Percentiles rank a stretch among this genome's conserved stretches.
phyloP scores from a whole-genome alignment of 257 asterid species.

The Solanum pennellii region DNA sequence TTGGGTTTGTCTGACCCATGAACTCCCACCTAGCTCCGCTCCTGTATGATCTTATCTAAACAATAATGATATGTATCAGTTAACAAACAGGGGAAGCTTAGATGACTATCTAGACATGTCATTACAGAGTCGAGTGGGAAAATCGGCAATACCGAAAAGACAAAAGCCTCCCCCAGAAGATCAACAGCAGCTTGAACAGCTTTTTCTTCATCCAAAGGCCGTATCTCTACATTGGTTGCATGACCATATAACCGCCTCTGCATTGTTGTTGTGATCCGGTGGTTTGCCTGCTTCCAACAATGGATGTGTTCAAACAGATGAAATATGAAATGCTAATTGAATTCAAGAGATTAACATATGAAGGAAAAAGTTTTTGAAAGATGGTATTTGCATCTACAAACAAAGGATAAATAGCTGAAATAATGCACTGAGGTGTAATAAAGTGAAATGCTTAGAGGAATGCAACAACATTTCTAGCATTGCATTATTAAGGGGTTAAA shows the following conservation, averaged over 20 bases:
- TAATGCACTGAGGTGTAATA: neutral
- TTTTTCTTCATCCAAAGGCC: constrained; percentile 89
- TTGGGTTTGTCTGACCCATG: too few species aligned
- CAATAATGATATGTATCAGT: neutral
- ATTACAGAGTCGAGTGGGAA: constrained; percentile 2
- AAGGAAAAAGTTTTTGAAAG: neutral
- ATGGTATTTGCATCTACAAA: neutral
- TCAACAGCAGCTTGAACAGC: constrained; percentile 96
- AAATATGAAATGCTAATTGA: neutral
- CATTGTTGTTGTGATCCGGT: constrained; percentile 80
- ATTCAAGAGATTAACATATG: neutral
- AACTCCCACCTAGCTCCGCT: too few species aligned
- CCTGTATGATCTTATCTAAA: neutral
- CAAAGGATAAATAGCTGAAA: neutral
- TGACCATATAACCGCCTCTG: constrained; percentile 87
- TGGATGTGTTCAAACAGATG: neutral
- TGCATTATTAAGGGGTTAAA: neutral
- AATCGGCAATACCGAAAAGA: constrained; percentile 56
- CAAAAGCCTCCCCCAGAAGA: constrained; percentile 76
- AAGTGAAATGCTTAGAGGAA: neutral
- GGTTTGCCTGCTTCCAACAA: constrained; percentile 60
- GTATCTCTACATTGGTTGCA: constrained; percentile 89
- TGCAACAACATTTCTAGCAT: neutral
- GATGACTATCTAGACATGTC: neutral
- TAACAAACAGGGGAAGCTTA: neutral